Evolutionary conservation across 1,284 basidiomycete genomes (phyloP).

Genomic region (Rhodotorula sp.): DNA sequence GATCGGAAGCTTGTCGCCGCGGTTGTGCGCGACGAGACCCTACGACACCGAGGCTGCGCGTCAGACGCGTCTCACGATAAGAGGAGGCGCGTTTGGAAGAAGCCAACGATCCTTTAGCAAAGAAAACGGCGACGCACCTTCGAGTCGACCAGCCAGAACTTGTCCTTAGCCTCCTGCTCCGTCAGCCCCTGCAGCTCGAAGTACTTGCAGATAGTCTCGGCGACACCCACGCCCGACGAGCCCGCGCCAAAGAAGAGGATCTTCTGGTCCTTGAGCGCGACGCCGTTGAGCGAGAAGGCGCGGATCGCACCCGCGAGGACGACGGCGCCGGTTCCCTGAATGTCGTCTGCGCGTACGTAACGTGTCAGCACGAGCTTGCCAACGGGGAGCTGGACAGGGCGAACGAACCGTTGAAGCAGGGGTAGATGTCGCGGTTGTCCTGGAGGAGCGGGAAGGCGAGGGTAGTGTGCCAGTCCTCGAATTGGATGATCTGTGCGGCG

Average conservation of each 20-base stretch:
- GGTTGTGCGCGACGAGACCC: slow-evolving; percentile 70
- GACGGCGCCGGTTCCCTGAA: slow-evolving; percentile 81
- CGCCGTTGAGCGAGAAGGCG: slow-evolving; percentile 75
- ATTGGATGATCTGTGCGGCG: slow-evolving; percentile 64
- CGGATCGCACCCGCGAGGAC: slow-evolving; percentile 88
- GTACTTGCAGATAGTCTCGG: slow-evolving; percentile 83
- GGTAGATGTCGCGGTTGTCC: slow-evolving; percentile 70
- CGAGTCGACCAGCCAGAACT: slow-evolving; percentile 83
- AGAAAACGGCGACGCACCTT: slow-evolving; percentile 47
- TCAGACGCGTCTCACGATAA: not conserved
- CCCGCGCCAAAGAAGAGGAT: slow-evolving; percentile 91
- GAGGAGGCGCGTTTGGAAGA: too few species aligned
- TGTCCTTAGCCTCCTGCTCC: slow-evolving; percentile 71
- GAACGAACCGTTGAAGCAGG: slow-evolving; percentile 73
- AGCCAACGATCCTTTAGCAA: not conserved
- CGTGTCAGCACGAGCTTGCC: not conserved
- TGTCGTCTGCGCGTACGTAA: slow-evolving; percentile 22
- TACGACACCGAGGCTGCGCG: slow-evolving; percentile 49
- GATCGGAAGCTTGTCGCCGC: slow-evolving; percentile 66
- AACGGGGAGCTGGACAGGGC: not conserved
- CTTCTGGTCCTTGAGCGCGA: slow-evolving; percentile 70
- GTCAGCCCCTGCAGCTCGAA: slow-evolving; percentile 73
- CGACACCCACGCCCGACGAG: slow-evolving; percentile 85
- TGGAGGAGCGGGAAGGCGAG: slow-evolving; percentile 81
- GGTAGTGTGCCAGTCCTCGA: slow-evolving; percentile 60